Evolutionary conservation across 2,329 filamentous ascomycete species (phyloP).

Genomic region (Xylariales sp.): DNA sequence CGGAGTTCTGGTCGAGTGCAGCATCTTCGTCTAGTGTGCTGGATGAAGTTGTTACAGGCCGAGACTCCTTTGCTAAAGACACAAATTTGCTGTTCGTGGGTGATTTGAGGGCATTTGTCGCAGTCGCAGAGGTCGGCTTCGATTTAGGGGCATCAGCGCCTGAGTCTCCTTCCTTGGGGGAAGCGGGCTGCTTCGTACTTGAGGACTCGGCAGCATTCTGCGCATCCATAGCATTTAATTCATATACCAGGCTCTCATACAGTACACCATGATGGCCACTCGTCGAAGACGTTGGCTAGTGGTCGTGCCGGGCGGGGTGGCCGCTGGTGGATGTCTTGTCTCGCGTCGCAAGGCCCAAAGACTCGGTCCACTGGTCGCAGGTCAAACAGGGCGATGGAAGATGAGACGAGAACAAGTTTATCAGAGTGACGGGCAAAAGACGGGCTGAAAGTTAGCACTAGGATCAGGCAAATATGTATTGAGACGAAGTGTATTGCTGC

Average conservation of each 20-base stretch:
- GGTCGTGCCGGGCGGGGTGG: conserved; percentile 35
- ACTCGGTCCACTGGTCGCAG: conserved; percentile 30
- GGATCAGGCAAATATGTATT: conserved; percentile 18
- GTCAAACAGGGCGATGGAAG: conserved; percentile 32
- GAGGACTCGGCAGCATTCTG: conserved; percentile 74
- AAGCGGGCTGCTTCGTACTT: conserved; percentile 69
- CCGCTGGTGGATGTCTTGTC: conserved; percentile 22
- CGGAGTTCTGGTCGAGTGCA: conserved; percentile 70
- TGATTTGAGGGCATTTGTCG: conserved; percentile 42
- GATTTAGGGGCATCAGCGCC: conserved; percentile 52
- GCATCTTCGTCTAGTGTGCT: conserved; percentile 57
- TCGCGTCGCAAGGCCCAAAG: conserved; percentile 31
- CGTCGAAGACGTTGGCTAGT: conserved; percentile 49
- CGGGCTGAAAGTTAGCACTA: conserved; percentile 32
- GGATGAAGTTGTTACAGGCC: conserved; percentile 45
- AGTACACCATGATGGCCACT: conserved; percentile 70
- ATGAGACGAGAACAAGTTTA: conserved; percentile 15
- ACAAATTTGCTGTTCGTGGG: conserved; percentile 43
- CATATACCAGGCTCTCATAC: conserved; percentile 57
- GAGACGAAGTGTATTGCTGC: conserved; percentile 22
- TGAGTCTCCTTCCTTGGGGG: conserved; percentile 59
- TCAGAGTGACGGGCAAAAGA: conserved; percentile 19
- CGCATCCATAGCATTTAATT: conserved; percentile 76
- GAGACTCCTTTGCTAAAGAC: conserved; percentile 48
- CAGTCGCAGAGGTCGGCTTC: conserved; percentile 44